Base-by-base conservation (phyloP, 495 filamentous ascomycete genomes). In the Paragyromitra xinjiangensis region DNA sequence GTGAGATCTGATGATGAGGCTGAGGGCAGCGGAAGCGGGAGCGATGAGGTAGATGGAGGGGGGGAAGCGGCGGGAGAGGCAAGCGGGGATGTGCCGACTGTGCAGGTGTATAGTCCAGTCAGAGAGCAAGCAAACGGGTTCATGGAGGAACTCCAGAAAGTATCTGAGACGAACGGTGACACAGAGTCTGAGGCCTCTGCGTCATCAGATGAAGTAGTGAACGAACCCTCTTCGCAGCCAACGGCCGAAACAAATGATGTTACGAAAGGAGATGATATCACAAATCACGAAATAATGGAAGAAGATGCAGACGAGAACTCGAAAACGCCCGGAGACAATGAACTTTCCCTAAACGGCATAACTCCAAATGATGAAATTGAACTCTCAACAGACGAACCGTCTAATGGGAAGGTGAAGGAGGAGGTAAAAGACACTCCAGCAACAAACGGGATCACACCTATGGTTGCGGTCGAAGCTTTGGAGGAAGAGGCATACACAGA, bases 401-500 rank as follows among this genome's bases (percentile, higher is more conserved):
- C 29, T 24, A 58, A 66, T n/a, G 42, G 29, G 3, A 50, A 77
- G 19, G 39, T 16, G n/a, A 64, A 66, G 22, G 69, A 55, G n/a
- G 65, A 40, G 59, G 7, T 44, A 63, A 63, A 63, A 19, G 39
- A 74, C 9, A 29, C 22, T 5, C 56, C 62, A 12, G 34, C 48
- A 45, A 44, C 19, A 26, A 73, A 79, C 24, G 63, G 44, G 19
- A 53, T 34, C 34, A 64, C 56, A 22, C 67, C 61, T 24, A 22
- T 67, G 66, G 59, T 24, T 7, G 16, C 24, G n/a, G 56, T 53
- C 6, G 66, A 78, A 48, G 29, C 42, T n/a, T 51, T 71, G 2
- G 77, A 75, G 11, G 73, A 79, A 45, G 77, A 79, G 42, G 67
- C 37, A 50, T 79, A 79, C 53, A 79, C 76, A 44, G 77, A 79